A percentile compares a stretch with the other conserved stretches of the same genome.
phyloP scores from a whole-genome alignment of 2,329 filamentous ascomycete species.

The Cladosporium sp. region DNA sequence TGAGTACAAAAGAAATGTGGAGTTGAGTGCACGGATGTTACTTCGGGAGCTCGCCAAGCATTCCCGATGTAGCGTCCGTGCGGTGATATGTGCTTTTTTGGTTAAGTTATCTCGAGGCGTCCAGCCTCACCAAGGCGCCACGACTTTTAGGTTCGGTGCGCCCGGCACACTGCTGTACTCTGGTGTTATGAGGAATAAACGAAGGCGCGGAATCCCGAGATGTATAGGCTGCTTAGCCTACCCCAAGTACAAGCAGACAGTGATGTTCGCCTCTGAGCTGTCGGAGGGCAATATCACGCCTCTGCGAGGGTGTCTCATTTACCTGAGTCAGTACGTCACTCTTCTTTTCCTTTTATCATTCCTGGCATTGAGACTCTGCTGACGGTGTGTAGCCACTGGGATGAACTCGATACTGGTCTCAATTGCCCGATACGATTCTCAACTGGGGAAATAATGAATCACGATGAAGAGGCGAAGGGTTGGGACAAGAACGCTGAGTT shows the following conservation, averaged over 20 bases:
- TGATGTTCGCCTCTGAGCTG: background rate
- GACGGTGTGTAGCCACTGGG: background rate
- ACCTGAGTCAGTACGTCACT: background rate
- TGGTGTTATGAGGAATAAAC: background rate
- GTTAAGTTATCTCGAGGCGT: too few relatives aligned
- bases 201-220: background rate
- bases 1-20: too few relatives aligned
- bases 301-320: background rate
- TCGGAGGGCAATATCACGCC: background rate
- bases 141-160: too few relatives aligned
- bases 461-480: conserved; percentile 29
- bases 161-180: too few relatives aligned
- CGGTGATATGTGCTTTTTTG: too few relatives aligned
- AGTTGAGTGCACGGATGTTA: too few relatives aligned
- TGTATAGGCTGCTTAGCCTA: background rate
- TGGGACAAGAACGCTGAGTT: conserved; percentile 39
- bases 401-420: background rate
- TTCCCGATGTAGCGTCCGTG: too few relatives aligned
- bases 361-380: background rate
- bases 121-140: too few relatives aligned
- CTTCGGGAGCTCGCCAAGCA: too few relatives aligned
- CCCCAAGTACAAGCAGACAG: background rate
- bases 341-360: background rate
- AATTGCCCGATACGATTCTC: background rate
- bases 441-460: background rate